Conservation (phyloP, 495 filamentous ascomycete species). For the Aspergillus diversus region DNA sequence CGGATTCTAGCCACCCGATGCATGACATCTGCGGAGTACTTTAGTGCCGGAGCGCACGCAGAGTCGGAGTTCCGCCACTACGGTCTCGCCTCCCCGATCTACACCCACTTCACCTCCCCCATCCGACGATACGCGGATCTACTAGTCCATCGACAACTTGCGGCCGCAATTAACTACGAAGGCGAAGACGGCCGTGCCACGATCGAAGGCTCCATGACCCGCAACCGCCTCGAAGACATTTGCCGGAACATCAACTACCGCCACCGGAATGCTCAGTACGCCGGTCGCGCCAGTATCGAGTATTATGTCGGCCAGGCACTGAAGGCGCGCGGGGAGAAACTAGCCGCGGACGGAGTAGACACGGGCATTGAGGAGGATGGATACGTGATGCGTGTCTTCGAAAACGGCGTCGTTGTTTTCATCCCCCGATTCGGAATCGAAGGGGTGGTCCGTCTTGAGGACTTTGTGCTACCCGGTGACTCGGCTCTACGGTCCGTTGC, state of each 20-base stretch:
- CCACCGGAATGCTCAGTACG: slow-evolving; percentile 94
- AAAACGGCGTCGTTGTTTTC: slow-evolving; percentile 94
- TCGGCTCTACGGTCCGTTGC: slow-evolving; percentile 37
- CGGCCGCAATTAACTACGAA: slow-evolving; percentile 93
- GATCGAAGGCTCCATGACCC: slow-evolving; percentile 72
- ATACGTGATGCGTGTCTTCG: slow-evolving; percentile 95
- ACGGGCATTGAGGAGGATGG: slow-evolving; percentile 75
- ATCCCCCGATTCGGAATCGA: slow-evolving; percentile 96
- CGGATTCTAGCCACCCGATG: slow-evolving; percentile 96
- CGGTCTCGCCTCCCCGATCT: slow-evolving; percentile 92
- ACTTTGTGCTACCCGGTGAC: slow-evolving; percentile 75
- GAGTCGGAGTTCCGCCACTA: slow-evolving; percentile 96
- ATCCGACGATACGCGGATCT: slow-evolving; percentile 97
- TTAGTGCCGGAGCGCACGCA: slow-evolving; percentile 87
- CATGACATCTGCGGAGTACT: slow-evolving; percentile 99
- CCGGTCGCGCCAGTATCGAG: slow-evolving; percentile 88
- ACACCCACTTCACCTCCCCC: slow-evolving; percentile 97
- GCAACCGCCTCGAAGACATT: slow-evolving; percentile 80
- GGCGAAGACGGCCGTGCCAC: slow-evolving; percentile 57
- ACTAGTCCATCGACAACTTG: slow-evolving; percentile 89
- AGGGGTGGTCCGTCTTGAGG: slow-evolving; percentile 80
- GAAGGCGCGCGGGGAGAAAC: slow-evolving; percentile 71
- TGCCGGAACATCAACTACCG: slow-evolving; percentile 98
- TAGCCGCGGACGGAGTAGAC: slow-evolving; percentile 41
- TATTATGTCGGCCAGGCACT: slow-evolving; percentile 98